Evolutionary conservation across 148 eudicot genomes (phyloP), one percentile per base, ranked within the genome.

Genomic region (Nepenthes mirabilis): DNA sequence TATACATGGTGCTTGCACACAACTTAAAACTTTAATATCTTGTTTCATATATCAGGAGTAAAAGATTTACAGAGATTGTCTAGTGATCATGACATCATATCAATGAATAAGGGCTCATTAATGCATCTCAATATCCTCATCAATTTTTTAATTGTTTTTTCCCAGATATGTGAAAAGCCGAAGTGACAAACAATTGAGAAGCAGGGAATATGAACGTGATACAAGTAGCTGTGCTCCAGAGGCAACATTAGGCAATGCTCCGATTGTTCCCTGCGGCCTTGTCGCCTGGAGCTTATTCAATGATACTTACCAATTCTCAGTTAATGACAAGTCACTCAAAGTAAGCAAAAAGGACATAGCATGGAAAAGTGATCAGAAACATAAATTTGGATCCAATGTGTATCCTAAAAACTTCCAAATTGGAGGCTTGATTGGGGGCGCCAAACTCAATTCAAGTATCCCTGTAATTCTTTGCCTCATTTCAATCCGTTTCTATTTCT

Each of bases 221-320:
- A 56, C 36, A 2, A 11, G 33, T 13, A 45, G 2, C 36, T 65
- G 68, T 34, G 34, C 7, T 12, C 68, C 68, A 5, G 68, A 65
- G 47, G 61, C 36, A 0, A 53, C 9, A 55, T 6, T 55, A 12
- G 60, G 68, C 33, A 13, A 65, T 47, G 50, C 33, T 35, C 75
- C 86, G 23, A 78, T 93, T 9, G 87, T 93, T 62, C 98, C 98
- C 3, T 93, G 98, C 65, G 95, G 96, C 35, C 76, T 85, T 1
- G 77, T 93, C 56, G 96, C 99, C 32, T 93, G 99, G 99, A 93
- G 99, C 68, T 56, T 88, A 62, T 93, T 93, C 74, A 93, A 93
- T 34, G 99, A 93, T 66, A 93, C 95, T 4, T 93, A 83, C 56
- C 45, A 50, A 10, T 74, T 93, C 63, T 74, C 81, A 3, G 33